phyloP scores from a whole-genome alignment of 805 yeast species.

The Dipodascopsis uninucleata region DNA sequence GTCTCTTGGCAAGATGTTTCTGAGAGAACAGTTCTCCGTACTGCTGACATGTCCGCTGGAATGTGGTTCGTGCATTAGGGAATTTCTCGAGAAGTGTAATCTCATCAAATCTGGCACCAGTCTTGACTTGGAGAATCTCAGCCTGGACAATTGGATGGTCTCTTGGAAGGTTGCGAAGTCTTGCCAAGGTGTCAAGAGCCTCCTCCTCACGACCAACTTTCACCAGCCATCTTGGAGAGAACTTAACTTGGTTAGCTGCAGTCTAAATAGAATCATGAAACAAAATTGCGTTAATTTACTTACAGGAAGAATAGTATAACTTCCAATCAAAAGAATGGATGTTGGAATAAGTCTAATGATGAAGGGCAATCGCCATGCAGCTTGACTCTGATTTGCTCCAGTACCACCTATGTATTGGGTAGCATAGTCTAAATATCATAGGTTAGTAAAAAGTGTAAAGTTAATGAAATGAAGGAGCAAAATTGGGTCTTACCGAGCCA shows the following conservation, averaged over 20 bases:
- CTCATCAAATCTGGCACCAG: slow-evolving; percentile 30
- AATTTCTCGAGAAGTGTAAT: slow-evolving; percentile 23
- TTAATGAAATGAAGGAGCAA: too few species aligned
- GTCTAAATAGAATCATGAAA: too few species aligned
- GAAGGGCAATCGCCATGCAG: slow-evolving; percentile 46
- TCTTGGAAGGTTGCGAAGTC: slow-evolving; percentile 27
- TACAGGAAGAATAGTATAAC: slow-evolving; percentile 43
- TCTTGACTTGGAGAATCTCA: slow-evolving; percentile 32
- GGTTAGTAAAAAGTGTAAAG: too few species aligned
- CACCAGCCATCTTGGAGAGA: slow-evolving; percentile 48
- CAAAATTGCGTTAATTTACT: too few species aligned
- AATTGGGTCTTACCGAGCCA: too few species aligned
- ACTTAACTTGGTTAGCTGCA: too few species aligned
- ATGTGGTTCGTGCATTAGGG: slow-evolving; percentile 18
- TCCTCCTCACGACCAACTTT: slow-evolving; percentile 32
- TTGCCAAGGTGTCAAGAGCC: slow-evolving; percentile 28
- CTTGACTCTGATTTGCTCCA: slow-evolving; percentile 28
- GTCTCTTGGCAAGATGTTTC: slow-evolving; percentile 18
- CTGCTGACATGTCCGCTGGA: slow-evolving; percentile 12
- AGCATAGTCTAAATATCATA: too few species aligned
- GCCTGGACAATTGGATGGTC: slow-evolving; percentile 19
- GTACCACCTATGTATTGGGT: slow-evolving; percentile 45
- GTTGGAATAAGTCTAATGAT: slow-evolving; percentile 52
- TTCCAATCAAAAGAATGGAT: slow-evolving; percentile 40
- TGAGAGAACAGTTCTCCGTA: slow-evolving; percentile 21